These are phyloP conservation scores for Pseudocercospora cruenta DNA, from an alignment of 2,329 filamentous ascomycete species.

Conservation along the genomic window DNA sequence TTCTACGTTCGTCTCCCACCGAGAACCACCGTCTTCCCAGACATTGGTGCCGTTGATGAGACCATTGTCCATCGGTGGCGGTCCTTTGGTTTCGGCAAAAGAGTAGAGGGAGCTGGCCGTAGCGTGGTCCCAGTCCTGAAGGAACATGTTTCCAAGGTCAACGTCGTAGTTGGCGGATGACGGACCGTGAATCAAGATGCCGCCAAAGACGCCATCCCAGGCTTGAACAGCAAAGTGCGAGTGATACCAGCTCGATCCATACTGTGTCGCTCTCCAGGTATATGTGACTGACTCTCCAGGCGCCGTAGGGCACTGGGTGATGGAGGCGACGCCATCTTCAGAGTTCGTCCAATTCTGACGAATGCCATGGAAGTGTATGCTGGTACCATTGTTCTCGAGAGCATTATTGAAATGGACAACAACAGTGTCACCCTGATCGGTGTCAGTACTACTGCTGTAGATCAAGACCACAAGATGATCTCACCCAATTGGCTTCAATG, in stretches of 20 bases:
- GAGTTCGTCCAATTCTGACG: constrained; percentile 56
- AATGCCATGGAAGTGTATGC: constrained; percentile 56
- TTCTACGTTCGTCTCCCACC: constrained; percentile 24
- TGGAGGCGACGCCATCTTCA: constrained; percentile 57
- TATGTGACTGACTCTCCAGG: constrained; percentile 58
- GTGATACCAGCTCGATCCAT: constrained; percentile 56
- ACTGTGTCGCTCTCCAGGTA: constrained; percentile 56
- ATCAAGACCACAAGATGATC: no score
- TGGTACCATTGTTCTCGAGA: constrained; percentile 46
- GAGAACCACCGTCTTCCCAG: constrained; percentile 21
- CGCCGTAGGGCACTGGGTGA: constrained; percentile 49
- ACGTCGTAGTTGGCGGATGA: constrained; percentile 62
- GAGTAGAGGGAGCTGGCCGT: constrained; percentile 33
- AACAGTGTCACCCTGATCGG: no score
- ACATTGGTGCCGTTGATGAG: constrained; percentile 43
- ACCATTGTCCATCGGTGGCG: constrained; percentile 47
- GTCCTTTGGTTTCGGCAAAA: constrained; percentile 33
- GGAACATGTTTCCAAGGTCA: constrained; percentile 61
- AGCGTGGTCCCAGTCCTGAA: constrained; percentile 60
- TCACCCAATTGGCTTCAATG: no score
- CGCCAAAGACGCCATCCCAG: constrained; percentile 61
- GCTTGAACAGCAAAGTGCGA: constrained; percentile 60
- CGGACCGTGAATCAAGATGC: constrained; percentile 64
- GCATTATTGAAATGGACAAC: constrained; percentile 29
- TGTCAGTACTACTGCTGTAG: no score